Percentiles rank a stretch among this genome's conserved stretches.
Evolutionary conservation across 2,329 filamentous ascomycete species (phyloP).

Genomic region (Lecanicillium sp.): DNA sequence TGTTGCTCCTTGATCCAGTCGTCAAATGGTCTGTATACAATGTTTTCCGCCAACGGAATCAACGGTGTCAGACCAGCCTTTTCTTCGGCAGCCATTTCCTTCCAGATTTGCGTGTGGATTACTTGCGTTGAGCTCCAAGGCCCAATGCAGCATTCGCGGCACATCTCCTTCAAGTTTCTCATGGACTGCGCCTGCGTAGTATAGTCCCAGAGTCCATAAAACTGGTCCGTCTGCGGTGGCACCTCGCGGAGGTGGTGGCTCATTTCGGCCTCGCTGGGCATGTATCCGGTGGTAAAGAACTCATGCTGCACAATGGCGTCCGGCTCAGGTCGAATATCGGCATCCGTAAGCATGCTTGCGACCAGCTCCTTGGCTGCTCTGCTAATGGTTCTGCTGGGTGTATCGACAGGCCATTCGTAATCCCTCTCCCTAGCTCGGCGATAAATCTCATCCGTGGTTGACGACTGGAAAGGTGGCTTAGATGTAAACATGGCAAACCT

Average conservation of each 20-base stretch:
- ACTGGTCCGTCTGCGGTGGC: slow-evolving; percentile 49
- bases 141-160: slow-evolving; percentile 50
- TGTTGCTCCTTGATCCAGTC: slow-evolving; percentile 51
- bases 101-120: slow-evolving; percentile 51
- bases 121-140: slow-evolving; percentile 41
- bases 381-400: slow-evolving; percentile 62
- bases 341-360: slow-evolving; percentile 65
- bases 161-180: slow-evolving; percentile 49
- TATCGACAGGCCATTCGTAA: slow-evolving; percentile 71
- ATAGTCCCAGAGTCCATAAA: slow-evolving; percentile 42
- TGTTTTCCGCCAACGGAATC: slow-evolving; percentile 52
- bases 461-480: slow-evolving; percentile 92
- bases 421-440: slow-evolving; percentile 61
- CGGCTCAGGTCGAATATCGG: slow-evolving; percentile 65
- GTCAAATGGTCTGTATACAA: slow-evolving; percentile 59
- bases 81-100: slow-evolving; percentile 61
- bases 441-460: slow-evolving; percentile 81
- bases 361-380: slow-evolving; percentile 72
- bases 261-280: slow-evolving; percentile 56
- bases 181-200: slow-evolving; percentile 38
- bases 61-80: slow-evolving; percentile 56
- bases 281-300: slow-evolving; percentile 71
- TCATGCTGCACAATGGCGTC: slow-evolving; percentile 72
- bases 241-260: slow-evolving; percentile 48
- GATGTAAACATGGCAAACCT: slow-evolving; percentile 96